phyloP scores from a whole-genome alignment of 345 rosid genomes.

The Linum usitatissimum region DNA sequence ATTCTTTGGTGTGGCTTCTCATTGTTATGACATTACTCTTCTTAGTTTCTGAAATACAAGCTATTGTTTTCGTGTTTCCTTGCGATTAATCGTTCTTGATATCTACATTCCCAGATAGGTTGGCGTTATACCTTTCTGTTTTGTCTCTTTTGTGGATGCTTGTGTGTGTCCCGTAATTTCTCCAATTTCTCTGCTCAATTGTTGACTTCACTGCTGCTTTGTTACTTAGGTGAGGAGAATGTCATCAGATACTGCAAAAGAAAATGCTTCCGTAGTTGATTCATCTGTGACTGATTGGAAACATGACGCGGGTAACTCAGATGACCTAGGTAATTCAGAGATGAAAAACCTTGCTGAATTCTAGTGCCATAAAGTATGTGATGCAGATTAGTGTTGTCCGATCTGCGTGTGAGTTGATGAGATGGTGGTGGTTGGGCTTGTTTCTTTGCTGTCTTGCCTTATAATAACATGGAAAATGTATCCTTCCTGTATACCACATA shows the following conservation, averaged over 20 bases:
- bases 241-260: constrained; percentile 80
- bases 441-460: neutral
- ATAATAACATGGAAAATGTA: neutral
- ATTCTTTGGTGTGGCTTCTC: neutral
- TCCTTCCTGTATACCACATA: neutral
- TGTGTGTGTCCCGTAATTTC: neutral
- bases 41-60: neutral
- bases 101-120: neutral
- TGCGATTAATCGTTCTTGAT: neutral
- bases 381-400: neutral
- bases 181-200: neutral
- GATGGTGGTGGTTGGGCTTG: neutral
- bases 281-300: constrained; percentile 77
- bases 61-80: neutral
- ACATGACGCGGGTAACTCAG: constrained; percentile 51
- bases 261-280: constrained; percentile 83
- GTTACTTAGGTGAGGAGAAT: constrained; percentile 28
- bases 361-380: neutral
- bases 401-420: neutral
- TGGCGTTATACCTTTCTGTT: neutral
- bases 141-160: neutral
- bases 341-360: neutral
- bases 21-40: neutral
- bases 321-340: constrained; percentile 54
- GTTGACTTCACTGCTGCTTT: constrained; percentile 10